phyloP scores from a whole-genome alignment of 2,329 filamentous ascomycete species.

The Corynespora cassiicola region DNA sequence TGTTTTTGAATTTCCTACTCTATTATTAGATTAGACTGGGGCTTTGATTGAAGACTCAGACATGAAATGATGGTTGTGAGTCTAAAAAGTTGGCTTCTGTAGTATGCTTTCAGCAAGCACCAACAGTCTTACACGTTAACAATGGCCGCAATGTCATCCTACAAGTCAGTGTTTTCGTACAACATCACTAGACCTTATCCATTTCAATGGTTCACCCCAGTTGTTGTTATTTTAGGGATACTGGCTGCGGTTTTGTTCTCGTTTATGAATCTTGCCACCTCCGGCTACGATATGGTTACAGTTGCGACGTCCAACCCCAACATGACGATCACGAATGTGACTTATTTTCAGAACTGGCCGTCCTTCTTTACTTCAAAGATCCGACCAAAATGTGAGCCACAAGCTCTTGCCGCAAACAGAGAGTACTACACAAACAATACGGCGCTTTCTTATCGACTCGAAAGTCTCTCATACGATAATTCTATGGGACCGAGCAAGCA shows the following conservation, averaged over 20 bases:
- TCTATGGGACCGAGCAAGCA: neutral
- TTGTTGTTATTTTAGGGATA: constrained; percentile 1
- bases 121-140: too few species aligned
- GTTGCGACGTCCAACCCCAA: neutral
- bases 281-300: neutral
- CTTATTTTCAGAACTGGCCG: too few species aligned
- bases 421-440: constrained; percentile 2
- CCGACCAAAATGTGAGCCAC: neutral
- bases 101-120: too few species aligned
- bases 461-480: neutral
- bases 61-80: too few species aligned
- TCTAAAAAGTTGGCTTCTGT: too few species aligned
- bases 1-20: too few species aligned
- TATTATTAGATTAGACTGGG: too few species aligned
- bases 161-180: constrained; percentile 3
- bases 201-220: constrained; percentile 4
- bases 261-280: constrained; percentile 1
- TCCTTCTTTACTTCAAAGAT: neutral
- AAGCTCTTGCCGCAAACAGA: neutral
- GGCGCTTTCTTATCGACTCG: constrained; percentile 1
- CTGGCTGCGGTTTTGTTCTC: constrained; percentile 1
- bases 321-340: too few species aligned
- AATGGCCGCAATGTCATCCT: too few species aligned
- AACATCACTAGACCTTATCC: neutral
- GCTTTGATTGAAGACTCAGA: too few species aligned